Evolutionary conservation across 148 eudicot genomes (phyloP), one percentile per base, ranked within the genome.

Genomic region (Rhododendron williamsianum): DNA sequence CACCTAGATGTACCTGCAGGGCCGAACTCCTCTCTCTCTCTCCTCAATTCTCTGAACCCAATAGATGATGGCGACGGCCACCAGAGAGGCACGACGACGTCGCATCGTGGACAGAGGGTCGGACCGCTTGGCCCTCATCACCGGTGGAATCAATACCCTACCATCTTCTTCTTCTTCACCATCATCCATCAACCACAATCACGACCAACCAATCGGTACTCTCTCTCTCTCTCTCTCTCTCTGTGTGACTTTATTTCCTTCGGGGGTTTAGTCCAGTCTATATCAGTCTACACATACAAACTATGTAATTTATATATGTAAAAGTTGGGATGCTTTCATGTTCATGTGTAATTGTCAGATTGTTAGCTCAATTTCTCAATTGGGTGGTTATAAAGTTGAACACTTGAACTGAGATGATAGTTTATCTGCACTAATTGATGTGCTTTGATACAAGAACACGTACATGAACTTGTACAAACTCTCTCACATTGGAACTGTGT

Each of bases 111-210:
- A 91, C 74, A 88, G 92, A 86, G 93, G 96, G 0, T 82, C 88
- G 56, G 93, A 93, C 84, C 94, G 96, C 43, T 71, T 93, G 7
- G 96, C 96, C 69, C 88, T 93, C 48, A 93, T 93, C 79, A 91
- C 94, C 35, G 94, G 96, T 80, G 93, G 92, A 4, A 88, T 87
- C 69, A 86, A 87, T 74, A 77, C 82, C 72, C 83, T 87, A 4
- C 82, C 91, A 10, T 76, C 90, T 46, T 48, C 81, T 46, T 78
- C 81, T 21, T 78, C 81, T 21, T 78, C 36, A 2, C 5, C 56
- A 18, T 56, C 63, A 56, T 18, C 21, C 21, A 16, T 56, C 23
- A 16, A 56, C 18, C 67, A 80, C 13, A 33, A 46, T 25, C 82
- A 69, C 46, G 33, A 85, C 63, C 77, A 11, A 21, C 25, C 78